Conservation (phyloP, 148 eudicot species). For the Rhododendron williamsianum region DNA sequence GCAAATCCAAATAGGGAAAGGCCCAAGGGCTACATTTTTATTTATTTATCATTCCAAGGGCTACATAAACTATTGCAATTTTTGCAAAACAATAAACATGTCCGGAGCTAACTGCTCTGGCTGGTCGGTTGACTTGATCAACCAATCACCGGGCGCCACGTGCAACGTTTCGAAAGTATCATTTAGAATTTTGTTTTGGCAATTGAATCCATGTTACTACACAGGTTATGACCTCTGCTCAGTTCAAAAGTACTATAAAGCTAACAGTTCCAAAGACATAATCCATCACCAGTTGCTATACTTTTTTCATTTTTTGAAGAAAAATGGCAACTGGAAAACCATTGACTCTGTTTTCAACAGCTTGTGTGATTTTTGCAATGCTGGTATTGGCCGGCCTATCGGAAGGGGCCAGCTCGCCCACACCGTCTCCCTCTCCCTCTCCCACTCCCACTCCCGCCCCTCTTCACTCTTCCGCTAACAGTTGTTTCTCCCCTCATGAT, state of each 20-base stretch:
- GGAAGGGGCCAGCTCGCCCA: slow-evolving; percentile 7
- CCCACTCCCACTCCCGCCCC: background rate
- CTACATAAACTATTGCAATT: background rate
- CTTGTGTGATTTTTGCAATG: slow-evolving; percentile 8
- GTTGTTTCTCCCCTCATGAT: slow-evolving; percentile 4
- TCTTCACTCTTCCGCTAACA: background rate
- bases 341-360: background rate
- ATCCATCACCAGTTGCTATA: background rate
- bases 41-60: background rate
- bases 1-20: background rate
- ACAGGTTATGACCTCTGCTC: background rate
- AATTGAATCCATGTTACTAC: slow-evolving; percentile 4
- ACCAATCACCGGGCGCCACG: background rate
- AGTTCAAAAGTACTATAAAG: background rate
- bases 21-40: background rate
- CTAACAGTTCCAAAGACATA: background rate
- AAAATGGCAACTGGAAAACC: slow-evolving; percentile 6
- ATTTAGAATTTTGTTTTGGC: background rate
- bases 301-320: background rate
- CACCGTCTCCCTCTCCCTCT: slow-evolving; percentile 1
- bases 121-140: background rate
- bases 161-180: background rate
- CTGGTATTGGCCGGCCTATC: background rate
- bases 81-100: background rate
- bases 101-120: slow-evolving; percentile 5